phyloP scores from a whole-genome alignment of 805 yeast species.

The Jamesozyma lodderae region DNA sequence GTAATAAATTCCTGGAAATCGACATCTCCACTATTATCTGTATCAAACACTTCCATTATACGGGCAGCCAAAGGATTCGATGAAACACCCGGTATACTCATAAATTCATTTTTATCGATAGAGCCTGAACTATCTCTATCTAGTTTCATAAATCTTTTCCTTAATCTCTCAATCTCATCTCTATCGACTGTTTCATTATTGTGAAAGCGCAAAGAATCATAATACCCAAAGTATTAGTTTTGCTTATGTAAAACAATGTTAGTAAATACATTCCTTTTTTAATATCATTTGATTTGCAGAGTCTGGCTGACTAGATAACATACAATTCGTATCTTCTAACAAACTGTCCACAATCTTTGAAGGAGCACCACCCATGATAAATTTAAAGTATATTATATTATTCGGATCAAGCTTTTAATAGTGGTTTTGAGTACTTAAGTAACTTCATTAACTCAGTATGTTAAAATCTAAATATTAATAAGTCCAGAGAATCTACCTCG shows the following conservation, averaged over 20 bases:
- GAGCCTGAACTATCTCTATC: slow-evolving; percentile 91
- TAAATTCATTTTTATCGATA: slow-evolving; percentile 81
- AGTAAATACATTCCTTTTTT: no score
- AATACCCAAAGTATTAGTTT: no score
- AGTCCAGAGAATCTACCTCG: no score
- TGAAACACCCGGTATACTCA: slow-evolving; percentile 86
- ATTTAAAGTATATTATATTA: not conserved
- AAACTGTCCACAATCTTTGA: slow-evolving; percentile 58
- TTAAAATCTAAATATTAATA: no score
- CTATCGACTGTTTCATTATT: slow-evolving; percentile 45
- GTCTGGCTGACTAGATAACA: no score
- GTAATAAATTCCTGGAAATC: slow-evolving; percentile 92
- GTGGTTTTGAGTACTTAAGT: no score
- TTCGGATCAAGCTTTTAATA: no score
- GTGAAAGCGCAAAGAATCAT: not conserved
- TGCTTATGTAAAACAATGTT: no score
- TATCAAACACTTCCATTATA: slow-evolving; percentile 88
- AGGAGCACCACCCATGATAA: slow-evolving; percentile 60
- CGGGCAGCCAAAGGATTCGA: slow-evolving; percentile 84
- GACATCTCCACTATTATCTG: slow-evolving; percentile 84
- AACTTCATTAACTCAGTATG: no score
- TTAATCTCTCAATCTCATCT: slow-evolving; percentile 84
- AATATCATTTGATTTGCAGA: no score
- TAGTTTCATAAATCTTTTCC: slow-evolving; percentile 88
- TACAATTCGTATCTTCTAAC: slow-evolving; percentile 72